phyloP scores from a whole-genome alignment of 306 rosid species.

The Styphnolobium japonicum region DNA sequence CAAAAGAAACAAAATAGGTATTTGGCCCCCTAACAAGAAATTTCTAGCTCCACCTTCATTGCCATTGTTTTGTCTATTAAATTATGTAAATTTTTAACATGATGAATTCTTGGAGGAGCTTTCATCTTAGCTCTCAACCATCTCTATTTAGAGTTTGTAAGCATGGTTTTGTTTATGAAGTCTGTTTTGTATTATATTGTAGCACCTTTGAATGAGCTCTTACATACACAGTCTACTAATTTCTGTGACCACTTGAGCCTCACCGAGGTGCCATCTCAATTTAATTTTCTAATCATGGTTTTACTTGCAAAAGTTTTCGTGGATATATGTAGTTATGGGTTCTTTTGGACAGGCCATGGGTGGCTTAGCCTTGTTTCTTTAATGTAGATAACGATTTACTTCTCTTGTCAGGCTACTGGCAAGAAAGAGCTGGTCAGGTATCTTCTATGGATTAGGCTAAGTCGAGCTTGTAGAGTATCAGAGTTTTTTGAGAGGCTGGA shows the following conservation, averaged over 20 bases:
- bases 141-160: neutral
- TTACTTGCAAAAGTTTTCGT: too few species aligned
- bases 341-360: too few species aligned
- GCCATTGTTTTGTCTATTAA: neutral
- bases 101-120: neutral
- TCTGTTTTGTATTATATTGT: neutral
- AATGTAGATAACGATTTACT: neutral
- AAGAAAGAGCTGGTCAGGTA: constrained; percentile 48
- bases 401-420: constrained; percentile 39
- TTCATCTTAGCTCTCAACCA: neutral
- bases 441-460: constrained; percentile 54
- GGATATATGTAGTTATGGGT: too few species aligned
- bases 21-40: too few species aligned
- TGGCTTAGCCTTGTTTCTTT: neutral
- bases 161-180: neutral
- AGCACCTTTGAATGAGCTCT: neutral
- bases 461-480: constrained; percentile 47
- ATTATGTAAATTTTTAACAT: neutral
- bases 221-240: neutral
- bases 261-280: too few species aligned
- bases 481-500: constrained; percentile 55
- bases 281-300: too few species aligned
- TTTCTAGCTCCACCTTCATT: too few species aligned
- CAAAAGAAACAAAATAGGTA: too few species aligned
- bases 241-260: neutral